Evolutionary conservation across 169 alveolate genomes (phyloP).

Genomic region (Plasmodium coatneyi): DNA sequence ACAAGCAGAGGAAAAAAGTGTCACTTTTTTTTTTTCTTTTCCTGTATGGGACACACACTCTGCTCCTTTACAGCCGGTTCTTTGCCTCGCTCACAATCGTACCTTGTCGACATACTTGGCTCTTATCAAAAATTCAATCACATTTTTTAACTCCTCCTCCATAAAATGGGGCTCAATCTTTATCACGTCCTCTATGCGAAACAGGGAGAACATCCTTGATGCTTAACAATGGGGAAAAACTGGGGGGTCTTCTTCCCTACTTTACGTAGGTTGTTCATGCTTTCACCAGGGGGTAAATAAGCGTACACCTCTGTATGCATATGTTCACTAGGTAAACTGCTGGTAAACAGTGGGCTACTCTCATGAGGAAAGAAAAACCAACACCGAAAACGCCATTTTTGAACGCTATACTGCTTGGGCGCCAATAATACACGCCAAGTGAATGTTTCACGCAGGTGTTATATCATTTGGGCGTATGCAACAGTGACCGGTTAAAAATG

Average conservation of each 20-base stretch:
- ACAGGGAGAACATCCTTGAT: slow-evolving; percentile 51
- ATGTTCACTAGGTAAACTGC: neutral
- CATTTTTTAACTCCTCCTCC: slow-evolving; percentile 41
- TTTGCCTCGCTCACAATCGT: neutral
- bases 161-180: slow-evolving; percentile 62
- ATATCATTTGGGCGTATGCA: neutral
- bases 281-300: neutral
- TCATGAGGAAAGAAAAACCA: neutral
- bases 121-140: slow-evolving; percentile 50
- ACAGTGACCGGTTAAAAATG: neutral
- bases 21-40: neutral
- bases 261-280: neutral
- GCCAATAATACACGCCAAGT: neutral
- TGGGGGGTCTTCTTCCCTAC: neutral
- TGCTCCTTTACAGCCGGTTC: neutral
- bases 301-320: neutral
- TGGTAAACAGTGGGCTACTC: neutral
- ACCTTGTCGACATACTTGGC: slow-evolving; percentile 68
- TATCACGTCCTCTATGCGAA: slow-evolving; percentile 59
- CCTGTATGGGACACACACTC: neutral
- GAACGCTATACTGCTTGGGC: neutral
- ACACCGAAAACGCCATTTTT: neutral
- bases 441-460: neutral
- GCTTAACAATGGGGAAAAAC: neutral
- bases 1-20: neutral